phyloP scores from a whole-genome alignment of 192 early-diverging fungal genomes.

The Rhizoclosmatium globosum region DNA sequence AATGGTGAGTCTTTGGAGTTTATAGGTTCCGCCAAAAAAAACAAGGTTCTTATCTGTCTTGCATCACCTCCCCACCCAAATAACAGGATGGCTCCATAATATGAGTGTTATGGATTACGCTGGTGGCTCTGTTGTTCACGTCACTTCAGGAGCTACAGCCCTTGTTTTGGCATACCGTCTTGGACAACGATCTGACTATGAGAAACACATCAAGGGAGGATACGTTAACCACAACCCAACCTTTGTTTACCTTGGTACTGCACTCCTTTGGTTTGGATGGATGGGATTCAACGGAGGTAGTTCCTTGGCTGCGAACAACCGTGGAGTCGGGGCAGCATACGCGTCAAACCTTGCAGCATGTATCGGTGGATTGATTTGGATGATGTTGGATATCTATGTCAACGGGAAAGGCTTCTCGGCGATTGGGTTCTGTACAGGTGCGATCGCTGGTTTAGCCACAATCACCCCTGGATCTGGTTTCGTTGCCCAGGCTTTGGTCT shows the following conservation, averaged over 20 bases:
- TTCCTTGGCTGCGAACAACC: slow-evolving; percentile 78
- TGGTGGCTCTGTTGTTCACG: slow-evolving; percentile 30
- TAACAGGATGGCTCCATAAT: slow-evolving; percentile 2
- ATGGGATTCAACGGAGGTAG: slow-evolving; percentile 95
- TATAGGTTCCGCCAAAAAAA: neutral
- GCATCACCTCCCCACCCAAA: neutral
- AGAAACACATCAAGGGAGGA: neutral
- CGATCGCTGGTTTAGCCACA: slow-evolving; percentile 88
- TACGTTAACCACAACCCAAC: slow-evolving; percentile 67
- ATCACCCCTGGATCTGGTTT: slow-evolving; percentile 93
- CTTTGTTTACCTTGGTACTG: slow-evolving; percentile 81
- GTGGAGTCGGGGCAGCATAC: slow-evolving; percentile 86
- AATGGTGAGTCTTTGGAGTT: neutral
- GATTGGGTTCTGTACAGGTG: slow-evolving; percentile 94
- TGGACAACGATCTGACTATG: slow-evolving; percentile 16
- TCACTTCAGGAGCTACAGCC: slow-evolving; percentile 19
- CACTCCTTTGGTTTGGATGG: slow-evolving; percentile 89
- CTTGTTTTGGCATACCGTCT: slow-evolving; percentile 73
- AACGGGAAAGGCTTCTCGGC: slow-evolving; percentile 85
- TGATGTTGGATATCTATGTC: slow-evolving; percentile 73
- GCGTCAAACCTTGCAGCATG: slow-evolving; percentile 91
- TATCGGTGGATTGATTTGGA: slow-evolving; percentile 85
- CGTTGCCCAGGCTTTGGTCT: slow-evolving; percentile 79
- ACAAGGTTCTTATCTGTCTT: neutral
- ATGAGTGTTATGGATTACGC: slow-evolving; percentile 26